These are phyloP conservation scores for Ceratocystis destructans DNA, from an alignment of 2,329 filamentous ascomycete species.

Conservation along the genomic window DNA sequence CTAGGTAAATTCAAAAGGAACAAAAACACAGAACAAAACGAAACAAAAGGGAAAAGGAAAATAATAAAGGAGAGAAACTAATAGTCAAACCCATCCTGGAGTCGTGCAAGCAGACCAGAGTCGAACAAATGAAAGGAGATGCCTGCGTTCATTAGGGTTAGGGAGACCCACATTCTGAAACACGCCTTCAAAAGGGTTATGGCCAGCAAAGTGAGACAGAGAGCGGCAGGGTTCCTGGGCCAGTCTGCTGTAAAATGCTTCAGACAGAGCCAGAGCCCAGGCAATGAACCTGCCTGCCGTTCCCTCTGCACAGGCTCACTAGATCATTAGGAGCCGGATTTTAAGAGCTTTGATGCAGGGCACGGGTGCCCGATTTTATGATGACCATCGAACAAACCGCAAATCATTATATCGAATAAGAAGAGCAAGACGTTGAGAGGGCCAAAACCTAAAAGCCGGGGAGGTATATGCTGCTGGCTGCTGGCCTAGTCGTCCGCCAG, in stretches of 20 bases:
- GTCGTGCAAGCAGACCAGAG: background rate
- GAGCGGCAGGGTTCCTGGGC: background rate
- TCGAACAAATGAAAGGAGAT: background rate
- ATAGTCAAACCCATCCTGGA: too few species aligned
- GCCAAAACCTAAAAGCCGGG: background rate
- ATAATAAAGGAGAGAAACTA: too few species aligned
- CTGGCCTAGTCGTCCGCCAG: background rate
- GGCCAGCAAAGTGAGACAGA: background rate
- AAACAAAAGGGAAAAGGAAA: background rate
- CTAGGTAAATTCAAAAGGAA: background rate
- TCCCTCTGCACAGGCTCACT: background rate
- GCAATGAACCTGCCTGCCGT: background rate
- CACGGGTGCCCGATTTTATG: background rate
- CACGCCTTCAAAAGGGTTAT: background rate
- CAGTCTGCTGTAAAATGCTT: background rate
- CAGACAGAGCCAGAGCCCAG: background rate
- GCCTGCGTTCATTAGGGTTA: background rate
- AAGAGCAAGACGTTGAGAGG: background rate
- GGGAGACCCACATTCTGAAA: background rate
- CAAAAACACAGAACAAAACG: background rate
- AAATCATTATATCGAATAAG: background rate
- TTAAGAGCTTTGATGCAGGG: slow-evolving; percentile 1
- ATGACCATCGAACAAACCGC: background rate
- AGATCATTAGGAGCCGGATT: background rate
- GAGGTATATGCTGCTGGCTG: too few species aligned